phyloP scores from a whole-genome alignment of 768 basidiomycete genomes.

The Tylopilus intermedius region DNA sequence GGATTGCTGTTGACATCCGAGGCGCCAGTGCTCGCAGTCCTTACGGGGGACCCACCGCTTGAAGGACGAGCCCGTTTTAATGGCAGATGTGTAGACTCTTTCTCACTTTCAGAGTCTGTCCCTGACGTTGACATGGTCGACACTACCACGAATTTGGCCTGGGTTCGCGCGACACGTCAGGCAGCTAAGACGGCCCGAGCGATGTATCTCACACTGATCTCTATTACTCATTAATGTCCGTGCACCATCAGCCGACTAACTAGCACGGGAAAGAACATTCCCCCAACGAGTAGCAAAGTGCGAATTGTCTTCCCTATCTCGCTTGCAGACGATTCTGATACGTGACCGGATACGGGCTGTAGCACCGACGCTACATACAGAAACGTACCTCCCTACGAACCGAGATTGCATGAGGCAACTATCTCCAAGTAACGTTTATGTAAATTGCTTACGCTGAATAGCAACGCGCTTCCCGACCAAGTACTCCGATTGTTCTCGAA shows the following conservation, averaged over 20 bases:
- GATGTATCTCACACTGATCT: not conserved
- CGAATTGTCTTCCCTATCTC: constrained; percentile 45
- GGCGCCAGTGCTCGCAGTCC: constrained; percentile 17
- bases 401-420: not conserved
- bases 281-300: constrained; percentile 50
- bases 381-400: constrained; percentile 79
- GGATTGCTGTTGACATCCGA: constrained; percentile 21
- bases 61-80: constrained; percentile 37
- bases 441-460: constrained; percentile 69
- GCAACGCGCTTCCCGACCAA: constrained; percentile 72
- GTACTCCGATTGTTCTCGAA: constrained; percentile 35
- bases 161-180: constrained; percentile 2
- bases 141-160: constrained; percentile 3
- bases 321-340: constrained; percentile 30
- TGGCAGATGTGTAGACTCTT: constrained; percentile 27
- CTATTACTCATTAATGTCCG: constrained; percentile 35
- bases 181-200: not conserved
- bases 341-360: constrained; percentile 62
- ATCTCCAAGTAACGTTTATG: not conserved
- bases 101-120: constrained; percentile 28
- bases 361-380: constrained; percentile 90
- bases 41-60: constrained; percentile 21
- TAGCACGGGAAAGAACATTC: constrained; percentile 68
- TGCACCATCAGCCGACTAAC: constrained; percentile 61
- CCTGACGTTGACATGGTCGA: constrained; percentile 26